These are phyloP conservation scores for Ormosia semicastrata DNA, from an alignment of 306 rosid species.

Conservation along the genomic window DNA sequence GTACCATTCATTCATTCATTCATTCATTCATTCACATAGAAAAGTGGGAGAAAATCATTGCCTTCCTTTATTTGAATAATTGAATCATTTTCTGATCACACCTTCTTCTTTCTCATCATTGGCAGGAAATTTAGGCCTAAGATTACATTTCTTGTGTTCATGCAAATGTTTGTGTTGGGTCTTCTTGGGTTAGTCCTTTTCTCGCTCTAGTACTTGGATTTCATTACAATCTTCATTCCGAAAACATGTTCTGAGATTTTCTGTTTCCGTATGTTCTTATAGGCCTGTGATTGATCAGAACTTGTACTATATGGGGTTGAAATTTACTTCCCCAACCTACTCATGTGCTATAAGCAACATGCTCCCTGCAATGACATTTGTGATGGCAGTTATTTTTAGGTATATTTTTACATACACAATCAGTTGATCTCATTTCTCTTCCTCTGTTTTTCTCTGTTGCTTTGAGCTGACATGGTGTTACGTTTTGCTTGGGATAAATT, in stretches of 20 bases:
- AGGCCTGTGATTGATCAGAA: constrained; percentile 97
- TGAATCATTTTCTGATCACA: constrained; percentile 15
- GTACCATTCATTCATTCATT: constrained; percentile 27
- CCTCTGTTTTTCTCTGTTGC: neutral
- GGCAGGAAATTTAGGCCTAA: constrained; percentile 82
- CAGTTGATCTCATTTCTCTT: neutral
- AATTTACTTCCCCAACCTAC: constrained; percentile 83
- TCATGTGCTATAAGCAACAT: constrained; percentile 89
- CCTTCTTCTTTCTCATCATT: neutral
- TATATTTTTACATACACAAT: constrained; percentile 3
- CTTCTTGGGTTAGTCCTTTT: constrained; percentile 78
- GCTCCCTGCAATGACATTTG: constrained; percentile 91
- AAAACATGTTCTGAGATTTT: neutral
- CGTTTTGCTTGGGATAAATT: neutral
- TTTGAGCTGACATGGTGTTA: constrained; percentile 18
- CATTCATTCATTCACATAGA: neutral
- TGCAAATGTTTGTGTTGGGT: constrained; percentile 73
- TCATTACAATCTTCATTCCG: neutral
- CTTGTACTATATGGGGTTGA: constrained; percentile 79
- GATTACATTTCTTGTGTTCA: constrained; percentile 64
- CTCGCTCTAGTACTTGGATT: neutral
- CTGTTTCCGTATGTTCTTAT: neutral
- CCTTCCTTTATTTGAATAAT: neutral
- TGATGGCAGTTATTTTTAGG: constrained; percentile 86
- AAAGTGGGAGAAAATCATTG: neutral